These are phyloP conservation scores for Fusarium sp. DNA, from an alignment of 2,329 filamentous ascomycete species.

Conservation along the genomic window DNA sequence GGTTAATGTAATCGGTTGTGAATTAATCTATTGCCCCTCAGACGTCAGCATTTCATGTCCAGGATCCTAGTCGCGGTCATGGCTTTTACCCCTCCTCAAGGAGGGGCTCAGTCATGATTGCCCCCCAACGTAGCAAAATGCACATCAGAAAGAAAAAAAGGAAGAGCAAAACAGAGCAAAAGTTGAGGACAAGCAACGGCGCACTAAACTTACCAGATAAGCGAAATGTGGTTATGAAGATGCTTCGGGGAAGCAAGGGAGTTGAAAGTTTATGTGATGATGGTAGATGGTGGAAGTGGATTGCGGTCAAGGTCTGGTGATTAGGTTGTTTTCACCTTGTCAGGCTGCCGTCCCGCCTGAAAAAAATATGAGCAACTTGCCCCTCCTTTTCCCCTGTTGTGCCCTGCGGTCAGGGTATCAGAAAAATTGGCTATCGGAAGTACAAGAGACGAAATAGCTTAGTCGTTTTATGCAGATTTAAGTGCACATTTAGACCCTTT, in stretches of 20 bases:
- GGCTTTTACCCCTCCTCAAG: conserved; percentile 41
- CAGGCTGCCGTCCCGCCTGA: conserved; percentile 38
- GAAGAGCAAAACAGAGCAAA: background rate
- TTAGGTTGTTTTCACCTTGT: conserved; percentile 42
- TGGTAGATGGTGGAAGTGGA: conserved; percentile 38
- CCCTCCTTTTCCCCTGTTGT: conserved; percentile 44
- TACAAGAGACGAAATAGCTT: background rate
- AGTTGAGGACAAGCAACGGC: background rate
- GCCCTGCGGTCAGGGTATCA: conserved; percentile 1
- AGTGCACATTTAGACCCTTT: background rate
- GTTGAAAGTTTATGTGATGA: conserved; percentile 26
- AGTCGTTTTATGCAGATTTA: background rate
- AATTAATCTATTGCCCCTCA: conserved; percentile 27
- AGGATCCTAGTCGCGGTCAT: conserved; percentile 33
- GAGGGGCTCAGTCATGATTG: conserved; percentile 37
- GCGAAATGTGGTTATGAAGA: conserved; percentile 30
- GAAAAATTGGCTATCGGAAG: background rate
- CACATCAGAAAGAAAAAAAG: background rate
- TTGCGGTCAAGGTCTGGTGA: conserved; percentile 46
- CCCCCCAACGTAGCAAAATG: conserved; percentile 12
- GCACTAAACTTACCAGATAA: conserved; percentile 37
- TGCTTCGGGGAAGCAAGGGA: conserved; percentile 15
- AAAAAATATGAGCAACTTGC: conserved; percentile 37
- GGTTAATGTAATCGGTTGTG: conserved; percentile 31
- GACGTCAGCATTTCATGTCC: conserved; percentile 29